Conservation (phyloP, 2,329 filamentous ascomycete genomes). For the Phialophora chinensis region DNA sequence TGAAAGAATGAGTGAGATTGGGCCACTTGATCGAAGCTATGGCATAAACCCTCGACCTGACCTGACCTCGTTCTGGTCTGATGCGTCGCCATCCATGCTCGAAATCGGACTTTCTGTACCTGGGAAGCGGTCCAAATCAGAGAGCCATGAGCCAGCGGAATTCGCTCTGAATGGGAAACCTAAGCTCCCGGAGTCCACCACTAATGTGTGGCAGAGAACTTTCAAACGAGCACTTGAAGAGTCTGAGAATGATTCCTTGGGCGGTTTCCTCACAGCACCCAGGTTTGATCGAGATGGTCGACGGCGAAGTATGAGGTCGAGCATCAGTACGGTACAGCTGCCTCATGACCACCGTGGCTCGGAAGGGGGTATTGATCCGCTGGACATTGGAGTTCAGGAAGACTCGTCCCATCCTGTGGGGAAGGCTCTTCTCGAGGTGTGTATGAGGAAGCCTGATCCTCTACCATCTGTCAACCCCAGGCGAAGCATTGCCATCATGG, state of each 20-base stretch:
- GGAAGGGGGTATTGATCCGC: conserved; percentile 2
- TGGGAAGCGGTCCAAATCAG: conserved; percentile 4
- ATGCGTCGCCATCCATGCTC: conserved; percentile 2
- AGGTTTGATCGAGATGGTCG: conserved; percentile 34
- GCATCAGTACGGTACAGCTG: conserved; percentile 20
- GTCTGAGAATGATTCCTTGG: conserved; percentile 20
- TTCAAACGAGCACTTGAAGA: conserved; percentile 27
- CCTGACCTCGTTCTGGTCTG: neutral
- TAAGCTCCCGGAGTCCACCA: conserved; percentile 23
- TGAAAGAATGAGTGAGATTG: conserved; percentile 33
- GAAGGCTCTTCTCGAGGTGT: conserved; percentile 14
- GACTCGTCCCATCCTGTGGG: neutral
- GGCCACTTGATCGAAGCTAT: neutral
- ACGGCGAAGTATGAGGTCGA: conserved; percentile 26
- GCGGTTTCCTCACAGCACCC: conserved; percentile 31
- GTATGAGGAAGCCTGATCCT: conserved; percentile 18
- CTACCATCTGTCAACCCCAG: conserved; percentile 9
- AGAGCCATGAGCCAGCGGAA: neutral
- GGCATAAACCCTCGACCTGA: neutral
- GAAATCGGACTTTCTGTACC: neutral
- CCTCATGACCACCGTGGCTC: neutral
- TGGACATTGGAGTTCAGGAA: neutral
- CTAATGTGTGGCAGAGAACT: conserved; percentile 32
- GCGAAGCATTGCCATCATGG: conserved; percentile 12
- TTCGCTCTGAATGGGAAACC: neutral